Base-by-base conservation (phyloP, 139 green algal genomes). In the Auxenochlorella protothecoides region DNA sequence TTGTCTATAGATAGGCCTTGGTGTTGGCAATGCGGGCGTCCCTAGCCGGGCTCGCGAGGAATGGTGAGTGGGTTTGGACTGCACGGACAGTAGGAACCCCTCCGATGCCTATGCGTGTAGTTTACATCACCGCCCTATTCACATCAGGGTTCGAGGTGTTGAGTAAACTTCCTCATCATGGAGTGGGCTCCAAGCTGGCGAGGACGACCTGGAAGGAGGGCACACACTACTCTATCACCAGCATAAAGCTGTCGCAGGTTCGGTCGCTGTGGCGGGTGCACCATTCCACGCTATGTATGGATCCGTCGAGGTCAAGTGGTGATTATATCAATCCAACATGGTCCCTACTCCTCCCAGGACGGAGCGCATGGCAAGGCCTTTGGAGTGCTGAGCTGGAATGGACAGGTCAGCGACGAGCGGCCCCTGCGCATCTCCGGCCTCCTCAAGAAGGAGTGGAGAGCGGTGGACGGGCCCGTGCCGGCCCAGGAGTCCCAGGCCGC, bases 381-480 rank as follows among this genome's bases (percentile, higher is more conserved):
- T 52, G 82, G 82, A 4, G 54, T 82, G 13, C 55, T 84, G 53
- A 82, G 71, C 2, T 86, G 80, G 80, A 77, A 68, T 53, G 82
- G 82, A 66, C 6, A 59, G 64, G 14, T 62, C 55, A 55, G 66
- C 11, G 27, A 74, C n/a, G 76, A 79, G 10, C 15, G 59, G 53
- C 66, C 79, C 10, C 66, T 59, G 5, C 53, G n/a, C 3, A 65
- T 84, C 11, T 68, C 16, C 9, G 81, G 81, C 2, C 56, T 74
- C 3, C 57, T 83, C 3, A 86, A 86, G 56, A 74, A 72, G 62
- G 70, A 86, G 4, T 86, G 81, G 81, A 59, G 63, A 3, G 5
- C 59, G 55, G 68, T 75, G 7, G 10, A 62, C 3, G 55, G 74
- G 16, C 16, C 27, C 6, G 63, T 10, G 53, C 60, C 60, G 52